These are phyloP conservation scores for Plasmodium chabaudi DNA, from an alignment of 169 alveolate genomes.

Conservation along the genomic window DNA sequence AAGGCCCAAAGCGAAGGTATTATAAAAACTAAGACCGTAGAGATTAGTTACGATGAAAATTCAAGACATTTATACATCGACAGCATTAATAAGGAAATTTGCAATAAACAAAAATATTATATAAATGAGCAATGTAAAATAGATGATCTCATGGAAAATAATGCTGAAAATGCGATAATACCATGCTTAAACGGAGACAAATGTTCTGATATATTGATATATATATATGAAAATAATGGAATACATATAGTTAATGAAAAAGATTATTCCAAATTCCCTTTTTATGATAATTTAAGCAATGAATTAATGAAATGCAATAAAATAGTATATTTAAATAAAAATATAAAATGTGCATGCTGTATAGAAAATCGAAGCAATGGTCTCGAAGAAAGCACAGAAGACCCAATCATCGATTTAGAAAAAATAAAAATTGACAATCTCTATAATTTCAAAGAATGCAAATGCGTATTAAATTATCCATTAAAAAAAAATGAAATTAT, in stretches of 20 bases:
- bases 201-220: conserved; percentile 20
- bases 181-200: conserved; percentile 25
- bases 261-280: conserved; percentile 8
- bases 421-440: not conserved
- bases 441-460: conserved; percentile 21
- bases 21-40: conserved; percentile 22
- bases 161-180: conserved; percentile 6
- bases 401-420: not conserved
- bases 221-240: conserved; percentile 34
- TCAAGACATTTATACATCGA: conserved; percentile 25
- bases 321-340: conserved; percentile 47
- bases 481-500: conserved; percentile 1
- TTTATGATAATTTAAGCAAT: not conserved
- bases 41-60: conserved; percentile 36
- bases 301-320: conserved; percentile 30
- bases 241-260: conserved; percentile 16
- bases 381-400: not conserved
- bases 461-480: conserved; percentile 40
- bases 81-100: conserved; percentile 19
- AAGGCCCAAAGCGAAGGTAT: not conserved
- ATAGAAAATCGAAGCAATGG: conserved; percentile 2
- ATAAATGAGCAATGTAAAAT: conserved; percentile 58
- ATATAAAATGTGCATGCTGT: conserved; percentile 52
- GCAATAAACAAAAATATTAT: conserved; percentile 32
- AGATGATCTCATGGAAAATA: conserved; percentile 6